Evolutionary conservation across 192 early-diverging fungal genomes (phyloP), one percentile per base, ranked within the genome.

Genomic region (Chytriomyces sp.): DNA sequence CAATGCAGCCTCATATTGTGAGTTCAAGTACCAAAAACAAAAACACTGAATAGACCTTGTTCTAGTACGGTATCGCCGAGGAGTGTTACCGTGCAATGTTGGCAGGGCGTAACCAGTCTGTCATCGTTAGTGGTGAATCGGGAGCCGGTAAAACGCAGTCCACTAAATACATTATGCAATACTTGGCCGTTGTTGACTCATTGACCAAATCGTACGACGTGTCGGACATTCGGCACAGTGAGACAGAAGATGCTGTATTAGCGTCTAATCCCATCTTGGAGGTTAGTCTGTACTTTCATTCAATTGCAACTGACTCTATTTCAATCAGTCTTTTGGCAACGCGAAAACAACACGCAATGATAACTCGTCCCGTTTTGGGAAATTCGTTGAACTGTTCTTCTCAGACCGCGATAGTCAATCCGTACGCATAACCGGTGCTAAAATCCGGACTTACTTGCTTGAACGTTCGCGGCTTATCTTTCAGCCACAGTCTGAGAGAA

Each of bases 321-420:
- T 14, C 64, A 65, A 14, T 58, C 22, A 77, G 73, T 85, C 93
- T 33, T 95, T 96, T 78, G 94, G 94, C 64, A 95, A 96, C 77
- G 93, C 94, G 30, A 96, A 96, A 79, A 96, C 94, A 8, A 94
- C 94, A 3, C 83, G 94, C 73, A 96, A 96, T 81, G 94, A 96
- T 80, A 96, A 96, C 83, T 89, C 87, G 52, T 95, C 93, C 58
- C 89, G 94, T 19, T 96, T 96, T 67, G 94, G 94, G 55, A 96
- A 96, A 84, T 96, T 93, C 75, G 86, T 93, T 59, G 93, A 94
- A 70, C 52, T 78, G 2, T 56, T 78, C 53, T 78, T 78, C 52
- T 73, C 72, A 10, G 44, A 62, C 49, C 49, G 36, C 14, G 38
- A 53, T 68, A 82, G 6, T 76, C 82, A 64, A 84, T 90, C 56